A percentile compares a stretch with the other conserved stretches of the same genome.
These are phyloP conservation scores for Claviceps quebecensis DNA, from an alignment of 2,329 filamentous ascomycete species.

Conservation along the genomic window DNA sequence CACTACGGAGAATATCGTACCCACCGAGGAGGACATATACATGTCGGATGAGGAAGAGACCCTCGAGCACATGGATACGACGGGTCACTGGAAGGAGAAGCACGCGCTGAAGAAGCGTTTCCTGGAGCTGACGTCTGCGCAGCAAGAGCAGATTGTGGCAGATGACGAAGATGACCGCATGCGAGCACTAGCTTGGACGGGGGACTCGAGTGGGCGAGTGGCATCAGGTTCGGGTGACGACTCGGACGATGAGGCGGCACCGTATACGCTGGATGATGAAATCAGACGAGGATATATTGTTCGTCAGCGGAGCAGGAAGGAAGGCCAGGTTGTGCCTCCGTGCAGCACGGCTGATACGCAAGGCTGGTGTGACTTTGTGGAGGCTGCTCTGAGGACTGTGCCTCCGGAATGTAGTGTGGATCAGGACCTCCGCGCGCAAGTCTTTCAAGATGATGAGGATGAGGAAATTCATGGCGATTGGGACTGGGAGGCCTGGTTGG, in stretches of 20 bases:
- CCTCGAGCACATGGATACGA: constrained; percentile 19
- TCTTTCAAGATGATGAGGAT: constrained; percentile 10
- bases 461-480: constrained; percentile 7
- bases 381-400: constrained; percentile 12
- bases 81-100: constrained; percentile 27
- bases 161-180: constrained; percentile 22
- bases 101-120: constrained; percentile 33
- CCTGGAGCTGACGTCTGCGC: constrained; percentile 19
- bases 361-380: constrained; percentile 16
- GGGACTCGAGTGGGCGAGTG: constrained; percentile 10
- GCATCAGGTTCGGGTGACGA: not conserved
- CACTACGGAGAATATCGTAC: constrained; percentile 36
- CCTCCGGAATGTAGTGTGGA: constrained; percentile 12
- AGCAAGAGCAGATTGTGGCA: constrained; percentile 24
- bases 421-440: constrained; percentile 12
- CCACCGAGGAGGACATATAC: constrained; percentile 35
- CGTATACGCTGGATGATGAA: constrained; percentile 18
- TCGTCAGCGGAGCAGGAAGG: not conserved
- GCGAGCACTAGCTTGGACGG: constrained; percentile 20
- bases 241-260: not conserved
- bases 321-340: constrained; percentile 6
- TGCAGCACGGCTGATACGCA: constrained; percentile 7
- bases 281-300: constrained; percentile 20
- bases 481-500: constrained; percentile 13
- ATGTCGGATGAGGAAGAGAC: constrained; percentile 32